A percentile compares a stretch with the other conserved stretches of the same genome.
Conservation (phyloP, 371 early-diverging fungal genomes). For the Apophysomyces ossiformis region DNA sequence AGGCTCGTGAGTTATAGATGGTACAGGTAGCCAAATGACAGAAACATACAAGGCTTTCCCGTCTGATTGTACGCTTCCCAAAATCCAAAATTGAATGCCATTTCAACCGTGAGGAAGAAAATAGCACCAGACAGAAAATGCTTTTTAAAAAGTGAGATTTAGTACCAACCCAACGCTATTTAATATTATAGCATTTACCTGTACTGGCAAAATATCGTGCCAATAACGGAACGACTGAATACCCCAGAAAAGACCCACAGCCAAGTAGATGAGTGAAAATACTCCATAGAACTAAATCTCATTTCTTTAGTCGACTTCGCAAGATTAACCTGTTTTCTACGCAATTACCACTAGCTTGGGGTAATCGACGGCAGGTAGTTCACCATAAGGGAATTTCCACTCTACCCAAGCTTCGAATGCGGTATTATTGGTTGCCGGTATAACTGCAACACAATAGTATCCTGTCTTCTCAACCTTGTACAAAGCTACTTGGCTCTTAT, state of each 20-base stretch:
- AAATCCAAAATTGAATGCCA: conserved; percentile 89
- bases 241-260: conserved; percentile 79
- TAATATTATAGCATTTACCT: conserved; percentile 29
- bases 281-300: conserved; percentile 63
- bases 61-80: conserved; percentile 78
- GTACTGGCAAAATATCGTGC: conserved; percentile 88
- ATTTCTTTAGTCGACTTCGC: background rate
- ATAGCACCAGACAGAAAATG: conserved; percentile 86
- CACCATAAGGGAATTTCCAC: conserved; percentile 83
- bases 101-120: conserved; percentile 85
- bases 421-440: conserved; percentile 27
- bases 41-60: conserved; percentile 61
- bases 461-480: conserved; percentile 70
- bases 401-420: conserved; percentile 66
- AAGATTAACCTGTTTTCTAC: conserved; percentile 47
- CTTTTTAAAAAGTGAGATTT: conserved; percentile 25
- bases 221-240: conserved; percentile 77
- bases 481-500: conserved; percentile 34
- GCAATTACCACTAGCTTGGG: conserved; percentile 77
- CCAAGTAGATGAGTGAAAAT: conserved; percentile 73
- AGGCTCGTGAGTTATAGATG: background rate
- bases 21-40: background rate
- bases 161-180: background rate
- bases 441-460: conserved; percentile 72
- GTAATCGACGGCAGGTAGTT: conserved; percentile 83